A percentile compares a stretch with the other conserved stretches of the same genome.
Evolutionary conservation across 2,329 filamentous ascomycete genomes (phyloP).

Genomic region (Juglanconis juglandina): DNA sequence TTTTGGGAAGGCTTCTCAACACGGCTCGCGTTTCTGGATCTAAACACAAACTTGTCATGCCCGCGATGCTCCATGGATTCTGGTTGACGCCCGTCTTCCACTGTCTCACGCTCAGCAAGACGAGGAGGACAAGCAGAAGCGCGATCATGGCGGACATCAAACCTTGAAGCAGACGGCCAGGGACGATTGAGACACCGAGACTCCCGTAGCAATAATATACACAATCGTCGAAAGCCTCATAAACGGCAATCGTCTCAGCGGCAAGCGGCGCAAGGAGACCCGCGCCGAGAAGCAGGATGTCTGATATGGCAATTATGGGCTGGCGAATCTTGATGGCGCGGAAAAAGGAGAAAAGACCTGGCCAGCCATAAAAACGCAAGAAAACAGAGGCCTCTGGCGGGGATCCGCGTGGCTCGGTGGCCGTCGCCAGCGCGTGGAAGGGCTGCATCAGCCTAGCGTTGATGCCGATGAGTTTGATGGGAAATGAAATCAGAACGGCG

Average conservation of each 20-base stretch:
- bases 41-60: constrained; percentile 26
- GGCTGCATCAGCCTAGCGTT: constrained; percentile 18
- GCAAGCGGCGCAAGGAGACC: constrained; percentile 9
- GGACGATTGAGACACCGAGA: neutral
- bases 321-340: neutral
- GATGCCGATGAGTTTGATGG: constrained; percentile 14
- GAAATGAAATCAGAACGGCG: constrained; percentile 8
- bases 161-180: constrained; percentile 17
- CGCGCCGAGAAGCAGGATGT: constrained; percentile 8
- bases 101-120: constrained; percentile 23
- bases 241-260: constrained; percentile 7
- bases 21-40: constrained; percentile 20
- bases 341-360: neutral
- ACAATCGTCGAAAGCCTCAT: constrained; percentile 3
- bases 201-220: neutral
- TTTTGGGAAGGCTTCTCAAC: neutral
- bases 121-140: constrained; percentile 21
- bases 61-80: constrained; percentile 35
- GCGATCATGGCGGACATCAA: constrained; percentile 28
- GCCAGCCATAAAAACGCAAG: constrained; percentile 8
- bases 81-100: constrained; percentile 31
- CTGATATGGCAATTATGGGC: constrained; percentile 11
- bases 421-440: constrained; percentile 12
- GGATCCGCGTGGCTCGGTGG: neutral
- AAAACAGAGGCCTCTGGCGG: constrained; percentile 1